Percentiles rank a stretch among this genome's conserved stretches.
Evolutionary conservation across 2,329 filamentous ascomycete species (phyloP).

Genomic region (Aspergillus cejpii): DNA sequence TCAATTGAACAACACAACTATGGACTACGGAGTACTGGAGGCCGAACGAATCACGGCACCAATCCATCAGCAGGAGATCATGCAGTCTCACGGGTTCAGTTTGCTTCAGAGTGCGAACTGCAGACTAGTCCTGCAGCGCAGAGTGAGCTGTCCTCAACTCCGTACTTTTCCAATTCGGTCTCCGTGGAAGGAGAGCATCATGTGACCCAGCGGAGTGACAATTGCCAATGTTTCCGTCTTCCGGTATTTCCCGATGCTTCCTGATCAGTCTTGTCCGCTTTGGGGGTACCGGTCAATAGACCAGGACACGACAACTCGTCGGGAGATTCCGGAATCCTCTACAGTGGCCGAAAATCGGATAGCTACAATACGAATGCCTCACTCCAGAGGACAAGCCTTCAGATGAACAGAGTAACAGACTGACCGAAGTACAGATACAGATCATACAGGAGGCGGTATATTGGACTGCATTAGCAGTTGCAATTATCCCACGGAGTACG

Average conservation of each 20-base stretch:
- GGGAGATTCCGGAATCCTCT: conserved; percentile 16
- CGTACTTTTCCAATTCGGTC: neutral
- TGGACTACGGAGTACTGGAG: neutral
- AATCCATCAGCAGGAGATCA: neutral
- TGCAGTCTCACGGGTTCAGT: no score
- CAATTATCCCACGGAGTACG: no score
- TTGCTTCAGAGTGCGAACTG: neutral
- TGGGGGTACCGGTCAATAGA: conserved; percentile 27
- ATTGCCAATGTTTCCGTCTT: conserved; percentile 10
- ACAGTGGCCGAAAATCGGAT: conserved; percentile 15
- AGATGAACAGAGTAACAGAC: no score
- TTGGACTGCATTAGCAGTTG: no score
- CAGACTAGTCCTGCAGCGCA: neutral
- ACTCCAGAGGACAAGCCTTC: no score
- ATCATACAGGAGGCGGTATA: no score
- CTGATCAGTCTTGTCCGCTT: conserved; percentile 24
- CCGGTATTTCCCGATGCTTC: conserved; percentile 23
- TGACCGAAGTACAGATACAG: no score
- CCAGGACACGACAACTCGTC: conserved; percentile 15
- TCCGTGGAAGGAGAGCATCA: conserved; percentile 14
- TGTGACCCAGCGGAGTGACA: conserved; percentile 22
- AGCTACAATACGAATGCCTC: neutral
- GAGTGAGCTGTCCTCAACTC: neutral
- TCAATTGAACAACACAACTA: neutral
- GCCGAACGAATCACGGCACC: neutral